Evolutionary conservation across 2,329 filamentous ascomycete genomes (phyloP), one percentile per base, ranked within the genome.

Genomic region (Xylaria sp.): DNA sequence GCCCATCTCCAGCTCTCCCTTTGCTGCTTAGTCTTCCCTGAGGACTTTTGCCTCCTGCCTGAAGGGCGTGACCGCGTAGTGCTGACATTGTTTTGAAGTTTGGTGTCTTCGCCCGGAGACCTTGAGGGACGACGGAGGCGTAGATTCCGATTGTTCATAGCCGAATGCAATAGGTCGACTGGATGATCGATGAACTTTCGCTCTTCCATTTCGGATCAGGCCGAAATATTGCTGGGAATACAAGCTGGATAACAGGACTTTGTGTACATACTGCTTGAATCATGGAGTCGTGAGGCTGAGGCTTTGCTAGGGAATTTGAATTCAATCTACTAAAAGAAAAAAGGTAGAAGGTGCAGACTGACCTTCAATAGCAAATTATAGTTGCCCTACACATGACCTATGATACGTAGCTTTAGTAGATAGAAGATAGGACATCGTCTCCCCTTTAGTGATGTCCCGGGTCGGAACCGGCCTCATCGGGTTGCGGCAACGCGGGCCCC

Each of bases 1-100:
- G 75, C 73, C 79, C 81, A 83, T 46, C 78, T 78, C 46, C 65
- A 70, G 13, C 20, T 36, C 15, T 51, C 55, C 39, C 54, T 31
- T 12, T 46, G 52, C 12, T 23, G 46, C 9, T 10, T 13, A 20
- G 51, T 36, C 31, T 36, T 49, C 43, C 36, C 62, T 8, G n/a
- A 1, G 2, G 46, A 43, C 41, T 55, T 62, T 15, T 48, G 28
- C 25, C n/a, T 33, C 28, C 56, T 62, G 8, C 36, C 20, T 28
- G 46, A n/a, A 15, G n/a, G 67, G 18, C 4, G 20, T 39, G 54
- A 5, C 2, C 7, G 31, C n/a, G 46, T 10, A 18, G 10, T 18
- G 1, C 8, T 55, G 12, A 8, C 31, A 23, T 15, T 6, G 36
- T 49, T 10, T 12, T 1, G 52, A 20, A 3, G 7, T 52, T 25